Conservation (phyloP, 2,329 filamentous ascomycete genomes). For the Alternaria arborescens region DNA sequence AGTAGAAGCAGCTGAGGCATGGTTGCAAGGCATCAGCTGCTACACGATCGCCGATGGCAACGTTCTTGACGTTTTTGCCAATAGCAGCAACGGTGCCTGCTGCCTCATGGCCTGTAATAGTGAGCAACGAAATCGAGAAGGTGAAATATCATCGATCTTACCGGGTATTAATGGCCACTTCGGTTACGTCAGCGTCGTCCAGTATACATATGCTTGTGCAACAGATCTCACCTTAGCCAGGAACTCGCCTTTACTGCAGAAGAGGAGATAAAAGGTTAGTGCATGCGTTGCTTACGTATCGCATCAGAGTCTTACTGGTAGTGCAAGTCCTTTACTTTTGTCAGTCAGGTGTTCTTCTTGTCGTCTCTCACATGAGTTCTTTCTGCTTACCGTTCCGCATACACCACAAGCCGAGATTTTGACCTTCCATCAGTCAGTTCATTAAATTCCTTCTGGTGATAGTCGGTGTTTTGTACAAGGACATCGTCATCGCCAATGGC, state of each 20-base stretch:
- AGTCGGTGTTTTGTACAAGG: conserved; percentile 17
- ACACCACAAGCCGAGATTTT: conserved; percentile 37
- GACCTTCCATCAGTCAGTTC: conserved; percentile 20
- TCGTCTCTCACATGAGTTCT: background rate
- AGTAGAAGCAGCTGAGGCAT: conserved; percentile 78
- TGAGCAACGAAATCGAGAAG: background rate
- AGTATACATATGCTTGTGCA: no score
- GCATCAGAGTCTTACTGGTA: conserved; percentile 19
- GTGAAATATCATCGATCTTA: background rate
- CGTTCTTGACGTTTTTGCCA: conserved; percentile 66
- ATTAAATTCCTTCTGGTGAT: background rate
- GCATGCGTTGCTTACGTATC: background rate
- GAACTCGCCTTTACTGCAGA: conserved; percentile 31
- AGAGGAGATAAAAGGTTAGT: background rate
- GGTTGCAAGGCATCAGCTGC: conserved; percentile 70
- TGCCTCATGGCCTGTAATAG: conserved; percentile 67
- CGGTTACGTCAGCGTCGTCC: background rate
- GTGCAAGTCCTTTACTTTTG: conserved; percentile 29
- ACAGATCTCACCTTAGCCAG: conserved; percentile 23
- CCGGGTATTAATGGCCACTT: conserved; percentile 37
- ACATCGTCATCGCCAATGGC: conserved; percentile 33
- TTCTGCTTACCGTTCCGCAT: conserved; percentile 30
- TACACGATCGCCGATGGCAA: conserved; percentile 70
- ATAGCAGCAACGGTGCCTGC: conserved; percentile 70
- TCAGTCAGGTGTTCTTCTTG: background rate